A percentile compares a stretch with the other conserved stretches of the same genome.
These are phyloP conservation scores for Croton setiger DNA, from an alignment of 441 rosid genomes.

Conservation along the genomic window DNA sequence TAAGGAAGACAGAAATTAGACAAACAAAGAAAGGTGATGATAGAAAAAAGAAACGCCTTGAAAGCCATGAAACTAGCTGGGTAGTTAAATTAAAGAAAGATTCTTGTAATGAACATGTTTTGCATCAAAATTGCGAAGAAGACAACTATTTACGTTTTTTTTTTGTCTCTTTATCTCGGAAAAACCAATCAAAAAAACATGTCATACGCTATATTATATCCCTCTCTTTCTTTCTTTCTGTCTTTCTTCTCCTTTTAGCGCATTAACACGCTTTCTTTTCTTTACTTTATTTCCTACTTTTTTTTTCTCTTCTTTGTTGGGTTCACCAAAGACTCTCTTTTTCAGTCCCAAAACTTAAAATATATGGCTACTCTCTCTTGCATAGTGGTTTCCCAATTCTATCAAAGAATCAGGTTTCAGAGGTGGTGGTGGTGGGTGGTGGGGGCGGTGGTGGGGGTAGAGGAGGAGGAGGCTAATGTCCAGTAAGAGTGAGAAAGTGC, in stretches of 20 bases:
- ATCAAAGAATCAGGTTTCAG: neutral
- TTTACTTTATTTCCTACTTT: neutral
- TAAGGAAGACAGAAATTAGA: slow-evolving; percentile 40
- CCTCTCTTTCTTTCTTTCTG: neutral
- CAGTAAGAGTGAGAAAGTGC: neutral
- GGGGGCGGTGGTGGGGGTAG: neutral
- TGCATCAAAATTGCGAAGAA: slow-evolving; percentile 12
- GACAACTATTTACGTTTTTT: neutral
- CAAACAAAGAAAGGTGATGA: slow-evolving; percentile 25
- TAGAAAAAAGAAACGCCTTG: slow-evolving; percentile 26
- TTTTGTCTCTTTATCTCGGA: neutral
- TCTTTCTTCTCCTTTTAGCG: neutral
- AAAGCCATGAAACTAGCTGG: slow-evolving; percentile 27
- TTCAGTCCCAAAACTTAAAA: slow-evolving; percentile 6
- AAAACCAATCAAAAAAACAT: neutral
- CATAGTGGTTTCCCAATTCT: neutral
- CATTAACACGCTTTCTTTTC: neutral
- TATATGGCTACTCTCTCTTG: neutral
- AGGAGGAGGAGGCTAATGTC: neutral
- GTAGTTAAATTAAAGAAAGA: neutral
- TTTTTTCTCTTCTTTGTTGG: neutral
- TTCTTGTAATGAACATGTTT: slow-evolving; percentile 5
- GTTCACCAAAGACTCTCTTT: slow-evolving; percentile 5
- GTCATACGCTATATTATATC: neutral
- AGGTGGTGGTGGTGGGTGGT: neutral